Percentiles rank a stretch among this genome's conserved stretches.
Evolutionary conservation across 2,329 filamentous ascomycete genomes (phyloP).

Genomic region (Apiospora kogelbergensis): DNA sequence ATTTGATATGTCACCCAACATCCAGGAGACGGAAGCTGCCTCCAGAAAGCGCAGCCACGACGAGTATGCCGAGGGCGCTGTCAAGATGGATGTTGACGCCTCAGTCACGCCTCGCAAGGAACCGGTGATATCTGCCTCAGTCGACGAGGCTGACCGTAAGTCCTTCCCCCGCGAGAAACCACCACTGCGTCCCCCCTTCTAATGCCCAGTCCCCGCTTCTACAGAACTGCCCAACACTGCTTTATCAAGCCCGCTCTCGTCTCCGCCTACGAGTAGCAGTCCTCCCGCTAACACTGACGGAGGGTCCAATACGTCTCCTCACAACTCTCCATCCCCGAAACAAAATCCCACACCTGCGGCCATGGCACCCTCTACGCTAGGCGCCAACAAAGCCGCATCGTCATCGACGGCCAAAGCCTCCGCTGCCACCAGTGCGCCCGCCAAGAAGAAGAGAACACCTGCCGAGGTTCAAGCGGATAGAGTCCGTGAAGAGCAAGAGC

Average conservation of each 20-base stretch:
- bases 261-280: constrained; percentile 25
- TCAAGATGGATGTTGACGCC: constrained; percentile 24
- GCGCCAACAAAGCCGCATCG: constrained; percentile 13
- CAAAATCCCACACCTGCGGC: constrained; percentile 24
- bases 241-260: constrained; percentile 11
- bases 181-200: neutral
- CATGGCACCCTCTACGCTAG: constrained; percentile 15
- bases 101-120: constrained; percentile 18
- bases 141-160: neutral
- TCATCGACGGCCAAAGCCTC: constrained; percentile 11
- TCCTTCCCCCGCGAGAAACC: neutral
- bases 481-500: constrained; percentile 38
- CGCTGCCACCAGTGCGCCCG: constrained; percentile 17
- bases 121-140: constrained; percentile 7
- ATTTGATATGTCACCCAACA: constrained; percentile 46
- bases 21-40: constrained; percentile 43
- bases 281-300: constrained; percentile 41
- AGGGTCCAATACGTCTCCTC: constrained; percentile 40
- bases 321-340: constrained; percentile 36
- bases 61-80: constrained; percentile 31
- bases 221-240: constrained; percentile 12
- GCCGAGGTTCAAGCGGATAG: constrained; percentile 30
- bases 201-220: neutral
- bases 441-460: constrained; percentile 36
- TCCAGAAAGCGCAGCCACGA: constrained; percentile 48